These are phyloP conservation scores for Cichorium intybus DNA, from an alignment of 140 eudicot species.

Conservation along the genomic window DNA sequence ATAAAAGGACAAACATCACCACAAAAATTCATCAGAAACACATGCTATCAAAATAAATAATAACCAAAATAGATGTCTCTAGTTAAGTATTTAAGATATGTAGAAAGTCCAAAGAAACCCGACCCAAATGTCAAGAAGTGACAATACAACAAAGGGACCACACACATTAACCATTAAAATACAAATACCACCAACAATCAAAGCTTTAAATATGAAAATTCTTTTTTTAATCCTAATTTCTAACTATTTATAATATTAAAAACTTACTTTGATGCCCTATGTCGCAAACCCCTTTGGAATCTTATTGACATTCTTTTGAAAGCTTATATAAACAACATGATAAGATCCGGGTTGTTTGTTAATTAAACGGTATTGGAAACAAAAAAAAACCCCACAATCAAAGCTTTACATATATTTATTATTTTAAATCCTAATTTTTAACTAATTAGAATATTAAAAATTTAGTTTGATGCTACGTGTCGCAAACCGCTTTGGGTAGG, in stretches of 20 bases:
- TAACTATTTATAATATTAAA: neutral
- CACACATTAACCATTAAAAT: neutral
- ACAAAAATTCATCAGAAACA: neutral
- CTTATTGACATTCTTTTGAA: too few relatives aligned
- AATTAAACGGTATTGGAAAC: too few relatives aligned
- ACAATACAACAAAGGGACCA: neutral
- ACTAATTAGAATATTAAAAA: too few relatives aligned
- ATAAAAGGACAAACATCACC: neutral
- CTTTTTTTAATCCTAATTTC: neutral
- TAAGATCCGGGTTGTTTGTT: too few relatives aligned
- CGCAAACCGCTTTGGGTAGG: neutral
- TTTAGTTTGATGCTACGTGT: neutral
- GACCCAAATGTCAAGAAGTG: neutral
- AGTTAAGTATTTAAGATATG: neutral
- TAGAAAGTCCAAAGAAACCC: neutral
- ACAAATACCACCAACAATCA: neutral
- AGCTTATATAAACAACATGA: too few relatives aligned
- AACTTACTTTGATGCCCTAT: neutral
- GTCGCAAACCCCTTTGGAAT: too few relatives aligned
- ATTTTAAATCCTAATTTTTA: too few relatives aligned
- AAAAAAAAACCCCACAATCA: too few relatives aligned
- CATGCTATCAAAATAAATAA: neutral
- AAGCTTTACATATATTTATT: too few relatives aligned
- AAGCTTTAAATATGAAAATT: neutral
- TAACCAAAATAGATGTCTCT: too few relatives aligned